Conservation (phyloP, 1,284 basidiomycete genomes). For the Trichosporon coremiiforme region DNA sequence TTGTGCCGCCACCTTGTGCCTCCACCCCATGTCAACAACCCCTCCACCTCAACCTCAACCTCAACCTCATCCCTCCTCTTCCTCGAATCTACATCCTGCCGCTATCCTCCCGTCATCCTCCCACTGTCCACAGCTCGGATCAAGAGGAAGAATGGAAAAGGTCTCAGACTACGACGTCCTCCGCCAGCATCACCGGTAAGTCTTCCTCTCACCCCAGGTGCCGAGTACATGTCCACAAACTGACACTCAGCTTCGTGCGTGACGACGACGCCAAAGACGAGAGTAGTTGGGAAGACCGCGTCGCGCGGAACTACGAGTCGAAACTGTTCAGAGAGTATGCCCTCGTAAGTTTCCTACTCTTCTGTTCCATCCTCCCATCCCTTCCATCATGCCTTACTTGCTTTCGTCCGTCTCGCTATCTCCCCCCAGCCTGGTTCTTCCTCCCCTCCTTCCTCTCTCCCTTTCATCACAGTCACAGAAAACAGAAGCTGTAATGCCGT, state of each 20-base stretch:
- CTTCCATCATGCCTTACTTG: background rate
- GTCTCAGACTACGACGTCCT: slow-evolving; percentile 58
- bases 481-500: too few relatives aligned
- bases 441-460: too few relatives aligned
- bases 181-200: slow-evolving; percentile 56
- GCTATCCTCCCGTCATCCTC: background rate
- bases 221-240: background rate
- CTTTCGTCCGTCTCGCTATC: background rate
- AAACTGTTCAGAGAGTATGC: slow-evolving; percentile 87
- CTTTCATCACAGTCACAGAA: too few relatives aligned
- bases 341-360: slow-evolving; percentile 55
- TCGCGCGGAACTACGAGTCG: slow-evolving; percentile 83
- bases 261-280: slow-evolving; percentile 61
- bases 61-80: too few relatives aligned
- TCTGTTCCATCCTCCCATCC: background rate
- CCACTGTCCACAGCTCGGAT: background rate
- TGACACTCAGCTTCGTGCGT: slow-evolving; percentile 71
- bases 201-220: background rate
- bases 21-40: too few relatives aligned
- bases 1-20: too few relatives aligned
- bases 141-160: background rate
- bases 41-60: background rate
- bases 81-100: background rate
- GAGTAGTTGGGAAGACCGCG: slow-evolving; percentile 72
- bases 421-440: too few relatives aligned